These are phyloP conservation scores for Pholiota molesta DNA, from an alignment of 768 basidiomycete species.

Conservation along the genomic window DNA sequence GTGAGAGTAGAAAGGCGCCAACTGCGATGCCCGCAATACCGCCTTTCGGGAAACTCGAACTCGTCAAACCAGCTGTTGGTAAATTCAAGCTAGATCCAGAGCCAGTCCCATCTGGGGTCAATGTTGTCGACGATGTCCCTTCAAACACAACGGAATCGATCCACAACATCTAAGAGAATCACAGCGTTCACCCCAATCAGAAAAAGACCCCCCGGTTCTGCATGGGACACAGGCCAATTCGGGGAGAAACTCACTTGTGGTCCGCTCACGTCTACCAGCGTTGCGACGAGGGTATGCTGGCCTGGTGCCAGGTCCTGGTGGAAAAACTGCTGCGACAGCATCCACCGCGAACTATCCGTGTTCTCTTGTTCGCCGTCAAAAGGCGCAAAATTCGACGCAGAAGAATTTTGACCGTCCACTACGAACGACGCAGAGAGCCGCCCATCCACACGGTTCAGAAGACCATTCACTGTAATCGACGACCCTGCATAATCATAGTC, in stretches of 20 bases:
- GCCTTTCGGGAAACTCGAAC: neutral
- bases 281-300: constrained; percentile 16
- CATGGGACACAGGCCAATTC: no score
- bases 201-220: no score
- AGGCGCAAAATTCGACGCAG: neutral
- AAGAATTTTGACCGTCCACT: constrained; percentile 15
- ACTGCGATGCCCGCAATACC: constrained; percentile 5
- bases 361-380: constrained; percentile 17
- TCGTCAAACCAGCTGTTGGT: neutral
- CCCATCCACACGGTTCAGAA: constrained; percentile 20
- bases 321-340: constrained; percentile 20
- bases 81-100: neutral
- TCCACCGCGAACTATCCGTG: constrained; percentile 12
- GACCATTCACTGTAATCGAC: constrained; percentile 20
- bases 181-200: no score
- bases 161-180: constrained; percentile 13
- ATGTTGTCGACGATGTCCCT: constrained; percentile 11
- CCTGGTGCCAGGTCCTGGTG: constrained; percentile 18
- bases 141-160: constrained; percentile 21
- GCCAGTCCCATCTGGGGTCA: neutral
- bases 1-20: neutral
- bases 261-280: constrained; percentile 15
- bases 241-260: constrained; percentile 13
- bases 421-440: constrained; percentile 17
- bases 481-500: constrained; percentile 10